Percentiles rank a stretch among this genome's conserved stretches.
These are phyloP conservation scores for Fusarium keratoplasticum DNA, from an alignment of 2,329 filamentous ascomycete species.

Conservation along the genomic window DNA sequence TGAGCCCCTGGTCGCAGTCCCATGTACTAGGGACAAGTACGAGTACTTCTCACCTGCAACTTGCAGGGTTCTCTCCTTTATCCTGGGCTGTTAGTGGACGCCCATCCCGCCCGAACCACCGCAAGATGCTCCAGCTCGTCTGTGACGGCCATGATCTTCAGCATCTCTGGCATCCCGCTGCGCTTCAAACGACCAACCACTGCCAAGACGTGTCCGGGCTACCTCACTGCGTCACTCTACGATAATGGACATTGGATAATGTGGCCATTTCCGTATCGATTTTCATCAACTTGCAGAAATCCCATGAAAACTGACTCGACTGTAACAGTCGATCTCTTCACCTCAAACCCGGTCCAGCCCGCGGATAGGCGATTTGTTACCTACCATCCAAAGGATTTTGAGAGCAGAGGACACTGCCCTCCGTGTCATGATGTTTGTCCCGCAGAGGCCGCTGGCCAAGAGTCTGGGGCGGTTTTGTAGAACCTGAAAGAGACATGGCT, in stretches of 20 bases:
- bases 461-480: constrained; percentile 25
- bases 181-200: constrained; percentile 12
- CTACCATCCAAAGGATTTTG: not conserved
- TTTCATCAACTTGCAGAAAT: constrained; percentile 16
- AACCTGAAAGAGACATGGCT: constrained; percentile 33
- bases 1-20: constrained; percentile 37
- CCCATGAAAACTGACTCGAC: constrained; percentile 7
- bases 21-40: constrained; percentile 33
- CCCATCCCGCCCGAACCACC: constrained; percentile 40
- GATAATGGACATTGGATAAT: constrained; percentile 11
- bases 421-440: constrained; percentile 36
- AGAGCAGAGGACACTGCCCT: constrained; percentile 19
- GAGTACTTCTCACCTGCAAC: constrained; percentile 28
- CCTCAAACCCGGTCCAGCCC: constrained; percentile 3
- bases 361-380: constrained; percentile 12
- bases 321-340: constrained; percentile 8
- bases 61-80: constrained; percentile 27
- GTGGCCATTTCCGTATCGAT: constrained; percentile 7
- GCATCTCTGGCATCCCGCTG: constrained; percentile 18
- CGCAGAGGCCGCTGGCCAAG: constrained; percentile 30
- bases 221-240: constrained; percentile 22
- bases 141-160: constrained; percentile 40
- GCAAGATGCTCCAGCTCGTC: constrained; percentile 32
- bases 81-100: constrained; percentile 31
- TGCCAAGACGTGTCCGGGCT: constrained; percentile 34